Evolutionary conservation across 495 filamentous ascomycete species (phyloP).

Genomic region (Podospora appendiculata): DNA sequence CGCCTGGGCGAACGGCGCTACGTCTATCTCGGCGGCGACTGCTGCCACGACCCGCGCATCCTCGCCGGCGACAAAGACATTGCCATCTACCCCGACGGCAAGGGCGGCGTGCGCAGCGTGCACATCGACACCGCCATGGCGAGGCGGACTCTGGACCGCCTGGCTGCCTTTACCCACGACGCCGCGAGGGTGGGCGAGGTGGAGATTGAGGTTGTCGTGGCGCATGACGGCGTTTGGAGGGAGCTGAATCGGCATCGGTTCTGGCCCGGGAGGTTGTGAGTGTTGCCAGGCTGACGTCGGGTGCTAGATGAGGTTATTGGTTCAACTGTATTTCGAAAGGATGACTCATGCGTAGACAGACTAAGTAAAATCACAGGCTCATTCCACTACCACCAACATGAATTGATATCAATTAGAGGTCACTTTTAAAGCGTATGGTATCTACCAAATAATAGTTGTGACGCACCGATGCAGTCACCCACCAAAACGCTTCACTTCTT

Average conservation of each 20-base stretch:
- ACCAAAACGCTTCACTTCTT: no score
- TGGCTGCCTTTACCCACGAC: constrained; percentile 9
- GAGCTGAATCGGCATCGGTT: constrained; percentile 26
- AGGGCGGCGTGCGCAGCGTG: constrained; percentile 29
- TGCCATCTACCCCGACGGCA: constrained; percentile 31
- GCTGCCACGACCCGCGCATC: constrained; percentile 38
- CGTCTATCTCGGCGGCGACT: constrained; percentile 40
- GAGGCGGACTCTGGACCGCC: constrained; percentile 23
- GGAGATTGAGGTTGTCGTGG: constrained; percentile 36
- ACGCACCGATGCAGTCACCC: no score
- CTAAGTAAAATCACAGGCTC: no score
- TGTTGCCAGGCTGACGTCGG: no score
- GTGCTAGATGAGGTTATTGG: no score
- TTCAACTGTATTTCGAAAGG: no score
- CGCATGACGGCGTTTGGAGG: constrained; percentile 39
- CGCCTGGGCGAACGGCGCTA: constrained; percentile 16
- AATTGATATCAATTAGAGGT: no score
- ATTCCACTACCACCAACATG: no score
- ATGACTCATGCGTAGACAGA: no score
- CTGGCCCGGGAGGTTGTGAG: constrained; percentile 14
- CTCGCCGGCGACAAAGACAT: constrained; percentile 34
- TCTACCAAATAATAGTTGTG: no score
- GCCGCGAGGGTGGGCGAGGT: background rate
- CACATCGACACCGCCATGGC: constrained; percentile 30
- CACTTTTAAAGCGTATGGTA: no score